Percentiles rank a stretch among this genome's conserved stretches.
Evolutionary conservation across 768 basidiomycete species (phyloP).

Genomic region (Crucibulum laeve): DNA sequence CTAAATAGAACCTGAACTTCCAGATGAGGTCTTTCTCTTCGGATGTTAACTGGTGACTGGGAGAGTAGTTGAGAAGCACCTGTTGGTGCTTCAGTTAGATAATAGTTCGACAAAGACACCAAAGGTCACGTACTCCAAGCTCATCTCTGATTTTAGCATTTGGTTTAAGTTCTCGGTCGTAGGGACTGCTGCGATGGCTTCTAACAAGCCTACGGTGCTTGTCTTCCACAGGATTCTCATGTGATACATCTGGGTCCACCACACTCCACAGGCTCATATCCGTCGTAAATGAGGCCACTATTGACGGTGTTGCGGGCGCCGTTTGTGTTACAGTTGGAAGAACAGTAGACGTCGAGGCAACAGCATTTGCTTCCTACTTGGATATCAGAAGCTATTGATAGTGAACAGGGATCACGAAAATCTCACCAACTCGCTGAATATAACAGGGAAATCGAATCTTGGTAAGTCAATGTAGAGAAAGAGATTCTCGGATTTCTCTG

Average conservation of each 20-base stretch:
- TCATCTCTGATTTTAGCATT: slow-evolving; percentile 95
- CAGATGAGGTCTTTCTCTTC: slow-evolving; percentile 96
- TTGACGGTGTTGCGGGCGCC: slow-evolving; percentile 37
- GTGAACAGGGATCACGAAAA: background rate
- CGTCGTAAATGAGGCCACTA: slow-evolving; percentile 45
- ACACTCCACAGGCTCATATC: slow-evolving; percentile 84
- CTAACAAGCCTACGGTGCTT: slow-evolving; percentile 93
- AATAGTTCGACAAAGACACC: background rate
- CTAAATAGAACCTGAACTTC: slow-evolving; percentile 99
- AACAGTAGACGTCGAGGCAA: slow-evolving; percentile 35
- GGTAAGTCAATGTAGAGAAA: slow-evolving; percentile 96
- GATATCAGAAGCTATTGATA: slow-evolving; percentile 2
- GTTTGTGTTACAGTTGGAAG: slow-evolving; percentile 39
- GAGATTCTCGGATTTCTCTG: slow-evolving; percentile 88
- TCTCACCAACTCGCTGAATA: slow-evolving; percentile 86
- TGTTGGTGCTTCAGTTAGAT: slow-evolving; percentile 21
- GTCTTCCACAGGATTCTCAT: slow-evolving; percentile 96
- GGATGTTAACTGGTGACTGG: slow-evolving; percentile 78
- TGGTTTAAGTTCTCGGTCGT: slow-evolving; percentile 94
- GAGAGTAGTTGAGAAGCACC: slow-evolving; percentile 90
- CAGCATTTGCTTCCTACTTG: slow-evolving; percentile 16
- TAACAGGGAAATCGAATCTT: slow-evolving; percentile 94
- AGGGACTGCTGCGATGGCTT: slow-evolving; percentile 91
- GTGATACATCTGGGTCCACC: slow-evolving; percentile 83
- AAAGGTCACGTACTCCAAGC: slow-evolving; percentile 58